These are phyloP conservation scores for Allomyces javanicus DNA, from an alignment of 192 early-diverging fungal genomes.

Conservation along the genomic window DNA sequence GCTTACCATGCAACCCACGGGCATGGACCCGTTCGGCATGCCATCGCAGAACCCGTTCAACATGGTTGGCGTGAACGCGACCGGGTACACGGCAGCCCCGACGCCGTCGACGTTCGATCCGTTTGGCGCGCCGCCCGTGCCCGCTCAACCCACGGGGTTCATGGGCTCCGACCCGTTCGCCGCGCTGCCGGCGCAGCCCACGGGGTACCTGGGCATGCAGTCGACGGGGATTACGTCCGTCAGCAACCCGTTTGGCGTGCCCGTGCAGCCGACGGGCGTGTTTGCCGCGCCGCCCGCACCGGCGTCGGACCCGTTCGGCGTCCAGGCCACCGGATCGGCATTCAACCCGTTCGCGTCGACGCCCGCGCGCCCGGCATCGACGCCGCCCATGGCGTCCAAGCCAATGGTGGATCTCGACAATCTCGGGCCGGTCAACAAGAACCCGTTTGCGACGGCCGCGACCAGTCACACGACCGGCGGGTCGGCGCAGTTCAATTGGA, in stretches of 20 bases:
- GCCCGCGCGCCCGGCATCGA: not conserved
- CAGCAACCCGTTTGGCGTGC: not conserved
- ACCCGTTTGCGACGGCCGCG: not conserved
- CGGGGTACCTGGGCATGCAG: not conserved
- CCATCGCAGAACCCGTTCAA: not conserved
- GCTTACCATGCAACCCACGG: not conserved
- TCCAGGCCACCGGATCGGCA: not conserved
- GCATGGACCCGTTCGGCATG: not conserved
- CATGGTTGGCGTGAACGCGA: not conserved
- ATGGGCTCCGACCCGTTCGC: not conserved
- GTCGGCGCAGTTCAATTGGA: not conserved
- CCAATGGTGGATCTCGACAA: not conserved
- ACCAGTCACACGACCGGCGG: not conserved
- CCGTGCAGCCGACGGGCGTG: not conserved
- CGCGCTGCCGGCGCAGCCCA: not conserved
- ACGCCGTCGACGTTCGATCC: no score
- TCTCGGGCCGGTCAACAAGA: not conserved
- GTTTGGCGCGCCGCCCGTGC: not conserved
- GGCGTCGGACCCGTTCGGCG: not conserved
- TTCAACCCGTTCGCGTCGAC: not conserved
- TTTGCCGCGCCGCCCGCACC: not conserved
- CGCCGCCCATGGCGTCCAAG: not conserved
- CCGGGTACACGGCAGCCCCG: not conserved
- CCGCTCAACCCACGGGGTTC: not conserved
- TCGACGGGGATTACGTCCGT: not conserved